These are phyloP conservation scores for Didymella exigua DNA, from an alignment of 2,329 filamentous ascomycete genomes.

Conservation along the genomic window DNA sequence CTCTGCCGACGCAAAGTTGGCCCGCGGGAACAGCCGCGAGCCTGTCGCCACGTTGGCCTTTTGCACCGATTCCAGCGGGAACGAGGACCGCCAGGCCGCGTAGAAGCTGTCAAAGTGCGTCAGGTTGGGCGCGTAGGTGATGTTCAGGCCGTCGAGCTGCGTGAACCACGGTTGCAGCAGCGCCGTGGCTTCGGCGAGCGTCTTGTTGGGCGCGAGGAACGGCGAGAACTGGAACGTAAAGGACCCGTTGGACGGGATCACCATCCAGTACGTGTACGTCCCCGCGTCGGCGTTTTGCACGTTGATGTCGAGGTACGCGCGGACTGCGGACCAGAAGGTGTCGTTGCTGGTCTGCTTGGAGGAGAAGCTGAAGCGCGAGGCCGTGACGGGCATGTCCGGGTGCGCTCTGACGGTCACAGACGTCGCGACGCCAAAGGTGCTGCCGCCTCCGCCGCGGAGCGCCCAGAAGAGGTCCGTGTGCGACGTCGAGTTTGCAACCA, in stretches of 20 bases:
- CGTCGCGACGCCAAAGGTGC: constrained; percentile 43
- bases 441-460: constrained; percentile 43
- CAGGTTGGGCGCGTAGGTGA: constrained; percentile 43
- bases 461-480: constrained; percentile 46
- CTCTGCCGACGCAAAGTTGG: constrained; percentile 40
- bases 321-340: constrained; percentile 45
- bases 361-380: constrained; percentile 41
- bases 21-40: constrained; percentile 42
- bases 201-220: constrained; percentile 45
- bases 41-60: constrained; percentile 43
- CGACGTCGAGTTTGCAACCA: constrained; percentile 37
- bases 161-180: constrained; percentile 43
- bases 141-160: constrained; percentile 34
- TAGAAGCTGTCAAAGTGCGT: constrained; percentile 42
- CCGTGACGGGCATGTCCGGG: constrained; percentile 40
- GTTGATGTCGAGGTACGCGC: constrained; percentile 38
- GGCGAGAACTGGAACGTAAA: constrained; percentile 43
- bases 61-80: constrained; percentile 42
- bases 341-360: constrained; percentile 41
- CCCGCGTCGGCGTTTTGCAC: constrained; percentile 45
- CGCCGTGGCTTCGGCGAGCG: constrained; percentile 35
- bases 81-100: constrained; percentile 42
- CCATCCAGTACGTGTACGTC: constrained; percentile 44
- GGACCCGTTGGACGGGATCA: constrained; percentile 42
- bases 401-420: constrained; percentile 45